phyloP scores from a whole-genome alignment of 805 yeast species.

The Debaryomyces tyrocola region DNA sequence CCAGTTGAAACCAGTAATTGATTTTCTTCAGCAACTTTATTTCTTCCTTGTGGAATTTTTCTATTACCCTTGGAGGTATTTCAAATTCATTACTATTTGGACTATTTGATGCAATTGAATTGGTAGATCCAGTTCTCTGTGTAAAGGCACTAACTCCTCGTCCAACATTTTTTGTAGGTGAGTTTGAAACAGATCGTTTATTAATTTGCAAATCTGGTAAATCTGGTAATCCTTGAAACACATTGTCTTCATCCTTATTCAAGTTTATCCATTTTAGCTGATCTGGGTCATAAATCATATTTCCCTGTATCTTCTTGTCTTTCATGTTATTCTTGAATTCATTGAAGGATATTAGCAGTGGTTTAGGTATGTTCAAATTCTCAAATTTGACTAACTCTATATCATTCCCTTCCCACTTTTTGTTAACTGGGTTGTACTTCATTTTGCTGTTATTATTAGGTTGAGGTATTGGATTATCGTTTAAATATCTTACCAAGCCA shows the following conservation, averaged over 20 bases:
- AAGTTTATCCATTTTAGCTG: conserved; percentile 60
- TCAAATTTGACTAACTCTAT: conserved; percentile 56
- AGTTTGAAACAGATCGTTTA: not conserved
- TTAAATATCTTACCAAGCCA: conserved; percentile 32
- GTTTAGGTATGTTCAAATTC: conserved; percentile 26
- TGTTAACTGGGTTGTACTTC: conserved; percentile 52
- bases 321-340: conserved; percentile 20
- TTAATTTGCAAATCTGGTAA: conserved; percentile 12
- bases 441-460: conserved; percentile 31
- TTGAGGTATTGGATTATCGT: conserved; percentile 15
- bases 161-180: not conserved
- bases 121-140: conserved; percentile 34
- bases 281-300: conserved; percentile 62
- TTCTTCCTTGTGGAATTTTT: conserved; percentile 37
- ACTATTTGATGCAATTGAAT: conserved; percentile 16
- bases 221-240: conserved; percentile 54
- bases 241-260: conserved; percentile 37
- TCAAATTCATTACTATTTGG: conserved; percentile 23
- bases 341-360: conserved; percentile 35
- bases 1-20: conserved; percentile 38
- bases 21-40: conserved; percentile 32
- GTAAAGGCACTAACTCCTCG: conserved; percentile 39
- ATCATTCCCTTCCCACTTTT: conserved; percentile 68
- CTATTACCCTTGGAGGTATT: conserved; percentile 25
- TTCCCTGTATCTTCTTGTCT: conserved; percentile 17